Conservation (phyloP, 78 protist species). For the Polysphondylium violaceum region DNA sequence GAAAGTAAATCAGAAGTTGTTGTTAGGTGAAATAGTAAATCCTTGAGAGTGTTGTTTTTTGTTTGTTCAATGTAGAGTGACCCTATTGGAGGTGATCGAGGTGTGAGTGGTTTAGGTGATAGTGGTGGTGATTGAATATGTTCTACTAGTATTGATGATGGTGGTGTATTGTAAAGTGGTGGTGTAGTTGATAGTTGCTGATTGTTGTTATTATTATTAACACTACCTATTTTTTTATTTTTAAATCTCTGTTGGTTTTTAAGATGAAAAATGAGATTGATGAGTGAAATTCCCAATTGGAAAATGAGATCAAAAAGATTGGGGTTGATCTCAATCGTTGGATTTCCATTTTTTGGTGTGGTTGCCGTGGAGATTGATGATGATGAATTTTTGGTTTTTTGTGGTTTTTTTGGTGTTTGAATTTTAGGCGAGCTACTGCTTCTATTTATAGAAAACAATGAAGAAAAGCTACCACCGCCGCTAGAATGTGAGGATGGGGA, state of each 20-base stretch:
- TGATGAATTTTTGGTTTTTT: too few species aligned
- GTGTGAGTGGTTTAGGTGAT: conserved; percentile 10
- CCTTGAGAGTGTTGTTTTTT: conserved; percentile 18
- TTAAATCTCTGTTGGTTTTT: conserved; percentile 51
- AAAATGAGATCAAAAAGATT: conserved; percentile 30
- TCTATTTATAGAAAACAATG: too few species aligned
- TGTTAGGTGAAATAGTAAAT: not conserved
- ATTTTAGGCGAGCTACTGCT: not conserved
- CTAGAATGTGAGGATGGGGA: conserved; percentile 20
- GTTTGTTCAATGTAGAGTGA: conserved; percentile 49
- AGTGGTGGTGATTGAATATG: conserved; percentile 11
- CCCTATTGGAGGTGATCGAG: conserved; percentile 14
- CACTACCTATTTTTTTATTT: not conserved
- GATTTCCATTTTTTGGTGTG: not conserved
- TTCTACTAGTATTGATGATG: not conserved
- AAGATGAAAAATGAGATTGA: conserved; percentile 44
- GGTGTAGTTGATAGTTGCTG: conserved; percentile 7
- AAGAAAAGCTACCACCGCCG: too few species aligned
- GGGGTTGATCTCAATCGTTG: not conserved
- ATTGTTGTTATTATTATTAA: not conserved
- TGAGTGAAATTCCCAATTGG: conserved; percentile 16
- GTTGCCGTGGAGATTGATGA: conserved; percentile 3
- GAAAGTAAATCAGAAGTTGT: too few species aligned
- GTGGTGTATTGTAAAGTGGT: not conserved
- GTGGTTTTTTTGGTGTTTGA: conserved; percentile 19